phyloP scores from a whole-genome alignment of 2,329 filamentous ascomycete genomes.

The Septoria linicola region DNA sequence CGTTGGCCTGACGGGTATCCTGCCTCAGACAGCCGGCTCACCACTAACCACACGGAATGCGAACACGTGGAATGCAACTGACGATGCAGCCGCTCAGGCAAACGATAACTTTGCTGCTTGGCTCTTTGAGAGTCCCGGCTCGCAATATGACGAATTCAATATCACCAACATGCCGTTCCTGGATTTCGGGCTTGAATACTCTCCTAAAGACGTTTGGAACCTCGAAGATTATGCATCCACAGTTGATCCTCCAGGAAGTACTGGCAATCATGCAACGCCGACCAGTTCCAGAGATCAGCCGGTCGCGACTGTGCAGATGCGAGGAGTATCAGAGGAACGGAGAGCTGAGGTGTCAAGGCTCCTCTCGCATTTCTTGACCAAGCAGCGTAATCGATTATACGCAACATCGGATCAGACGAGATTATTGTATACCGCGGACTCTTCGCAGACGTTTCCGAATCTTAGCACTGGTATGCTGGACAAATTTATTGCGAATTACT shows the following conservation, averaged over 20 bases:
- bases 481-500: constrained; percentile 84
- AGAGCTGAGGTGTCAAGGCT: constrained; percentile 10
- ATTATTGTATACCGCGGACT: constrained; percentile 16
- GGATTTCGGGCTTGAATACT: constrained; percentile 31
- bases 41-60: neutral
- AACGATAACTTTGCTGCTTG: constrained; percentile 32
- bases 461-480: constrained; percentile 91
- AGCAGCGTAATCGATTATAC: constrained; percentile 14
- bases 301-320: neutral
- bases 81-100: constrained; percentile 14
- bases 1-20: neutral
- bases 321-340: constrained; percentile 14
- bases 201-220: constrained; percentile 26
- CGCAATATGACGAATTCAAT: constrained; percentile 29
- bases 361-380: constrained; percentile 14
- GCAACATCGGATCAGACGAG: constrained; percentile 8
- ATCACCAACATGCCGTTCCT: constrained; percentile 29
- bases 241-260: constrained; percentile 8
- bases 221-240: constrained; percentile 17
- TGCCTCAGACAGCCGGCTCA: neutral
- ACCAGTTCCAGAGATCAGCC: constrained; percentile 1
- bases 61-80: constrained; percentile 5
- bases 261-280: constrained; percentile 9
- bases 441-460: constrained; percentile 38
- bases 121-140: constrained; percentile 33